Evolutionary conservation across 805 yeast genomes (phyloP).

Genomic region (Peterozyma toletana): DNA sequence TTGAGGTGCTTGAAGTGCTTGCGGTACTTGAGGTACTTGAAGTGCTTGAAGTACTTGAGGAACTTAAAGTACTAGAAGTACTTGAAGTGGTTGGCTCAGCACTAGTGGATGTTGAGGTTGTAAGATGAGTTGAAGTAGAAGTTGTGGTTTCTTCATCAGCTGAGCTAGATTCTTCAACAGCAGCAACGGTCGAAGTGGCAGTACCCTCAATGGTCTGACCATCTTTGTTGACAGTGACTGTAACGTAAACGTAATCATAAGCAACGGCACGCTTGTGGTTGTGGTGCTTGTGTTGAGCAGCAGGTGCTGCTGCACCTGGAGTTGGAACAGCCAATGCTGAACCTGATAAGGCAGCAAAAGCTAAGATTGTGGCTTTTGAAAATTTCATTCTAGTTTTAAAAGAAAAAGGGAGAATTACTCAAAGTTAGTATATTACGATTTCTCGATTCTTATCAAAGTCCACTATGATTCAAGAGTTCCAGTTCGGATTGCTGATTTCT

Average conservation of each 20-base stretch:
- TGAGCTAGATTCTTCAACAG: constrained; percentile 15
- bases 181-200: constrained; percentile 17
- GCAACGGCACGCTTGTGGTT: constrained; percentile 54
- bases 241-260: constrained; percentile 38
- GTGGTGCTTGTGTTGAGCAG: constrained; percentile 50
- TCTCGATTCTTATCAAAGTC: no score
- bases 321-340: constrained; percentile 23
- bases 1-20: constrained; percentile 17
- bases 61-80: constrained; percentile 11
- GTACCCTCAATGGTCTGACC: constrained; percentile 35
- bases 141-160: constrained; percentile 21
- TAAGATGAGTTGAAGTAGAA: constrained; percentile 15
- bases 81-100: constrained; percentile 15
- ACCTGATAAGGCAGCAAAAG: constrained; percentile 17
- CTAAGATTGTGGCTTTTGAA: constrained; percentile 15
- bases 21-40: constrained; percentile 15
- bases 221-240: constrained; percentile 43
- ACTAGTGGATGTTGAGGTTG: constrained; percentile 14
- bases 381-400: not conserved
- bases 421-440: no score
- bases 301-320: constrained; percentile 27
- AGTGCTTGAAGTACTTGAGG: constrained; percentile 14
- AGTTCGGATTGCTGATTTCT: no score
- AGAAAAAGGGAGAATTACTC: no score
- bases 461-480: no score